Base-by-base conservation (phyloP, 2,329 filamentous ascomycete genomes). In the Epichloe gansuensis region DNA sequence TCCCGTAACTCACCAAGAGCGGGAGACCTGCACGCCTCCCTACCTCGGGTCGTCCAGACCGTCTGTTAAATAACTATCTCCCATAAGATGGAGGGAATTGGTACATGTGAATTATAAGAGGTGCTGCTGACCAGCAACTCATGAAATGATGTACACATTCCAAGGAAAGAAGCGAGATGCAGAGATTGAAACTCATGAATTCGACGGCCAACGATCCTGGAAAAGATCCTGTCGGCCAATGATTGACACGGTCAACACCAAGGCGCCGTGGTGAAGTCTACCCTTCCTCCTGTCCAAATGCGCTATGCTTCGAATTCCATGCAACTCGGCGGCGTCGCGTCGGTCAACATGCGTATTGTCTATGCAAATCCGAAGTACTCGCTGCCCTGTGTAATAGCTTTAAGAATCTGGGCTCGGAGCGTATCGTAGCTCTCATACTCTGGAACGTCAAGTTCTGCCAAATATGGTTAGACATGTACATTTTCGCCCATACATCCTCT, bases 341-440 rank as follows among this genome's bases (percentile, higher is more conserved):
- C 21, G 40, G 13, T 49, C 35, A 38, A 47, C 45, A 38, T 55
- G 38, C 52, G 55, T 47, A 46, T 56, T 44, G 49, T 60, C 75
- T 85, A 97, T 61, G 93, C 91, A 70, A 98, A 97, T 56, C 93
- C 93, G 68, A 98, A 98, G 68, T 85, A 97, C 68, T 97, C 91
- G 72, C 89, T 93, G 60, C 93, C 93, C 59, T 90, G 85, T n/a
- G 93, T 98, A 69, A 98, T 96, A 56, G 93, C 93, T 60, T 90
- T 97, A 68, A 94, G 84, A 54, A 98, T 72, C 65, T 93, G 89
- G 62, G 87, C 82, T 56, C 93, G 84, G 55, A 98, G 80, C 60
- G 80, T 77, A 63, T 98, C 93, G 69, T 98, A 98, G 67, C 82
- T 94, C 64, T 97, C 93, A 66, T 98, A 98, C 72, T 98, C 93